Percentiles rank a stretch among this genome's conserved stretches.
These are phyloP conservation scores for Pyrus hybrid DNA, from an alignment of 331 rosid species.

Conservation along the genomic window DNA sequence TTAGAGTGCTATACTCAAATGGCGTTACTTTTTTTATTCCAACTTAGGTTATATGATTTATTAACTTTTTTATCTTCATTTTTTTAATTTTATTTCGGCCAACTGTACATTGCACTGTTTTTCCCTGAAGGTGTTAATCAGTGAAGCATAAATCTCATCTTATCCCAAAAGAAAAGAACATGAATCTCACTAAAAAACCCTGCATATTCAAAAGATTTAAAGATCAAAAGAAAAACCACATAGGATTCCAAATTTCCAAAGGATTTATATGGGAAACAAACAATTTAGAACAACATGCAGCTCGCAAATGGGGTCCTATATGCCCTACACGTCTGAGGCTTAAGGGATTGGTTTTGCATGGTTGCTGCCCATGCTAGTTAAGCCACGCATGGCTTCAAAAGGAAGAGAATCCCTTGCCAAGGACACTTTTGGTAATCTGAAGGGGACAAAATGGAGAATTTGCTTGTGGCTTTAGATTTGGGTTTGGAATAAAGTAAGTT, in stretches of 20 bases:
- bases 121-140: constrained; percentile 15
- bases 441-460: constrained; percentile 41
- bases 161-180: constrained; percentile 27
- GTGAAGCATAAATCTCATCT: constrained; percentile 36
- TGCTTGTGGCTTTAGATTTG: constrained; percentile 53
- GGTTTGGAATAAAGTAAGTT: constrained; percentile 71
- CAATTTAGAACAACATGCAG: neutral
- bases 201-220: constrained; percentile 24
- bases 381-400: constrained; percentile 41
- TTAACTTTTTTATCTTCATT: neutral
- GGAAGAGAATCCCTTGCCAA: constrained; percentile 14
- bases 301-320: constrained; percentile 23
- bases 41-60: neutral
- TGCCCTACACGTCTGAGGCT: constrained; percentile 23
- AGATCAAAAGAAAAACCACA: constrained; percentile 31
- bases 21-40: neutral
- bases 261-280: constrained; percentile 4
- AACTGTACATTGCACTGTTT: constrained; percentile 3
- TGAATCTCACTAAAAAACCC: constrained; percentile 33
- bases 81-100: neutral
- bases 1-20: neutral
- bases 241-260: constrained; percentile 59
- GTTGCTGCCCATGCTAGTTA: constrained; percentile 26
- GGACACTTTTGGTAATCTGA: constrained; percentile 7
- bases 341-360: constrained; percentile 30